A percentile compares a stretch with the other conserved stretches of the same genome.
Evolutionary conservation across 495 filamentous ascomycete genomes (phyloP).

Genomic region (Talaromyces wortmannii): DNA sequence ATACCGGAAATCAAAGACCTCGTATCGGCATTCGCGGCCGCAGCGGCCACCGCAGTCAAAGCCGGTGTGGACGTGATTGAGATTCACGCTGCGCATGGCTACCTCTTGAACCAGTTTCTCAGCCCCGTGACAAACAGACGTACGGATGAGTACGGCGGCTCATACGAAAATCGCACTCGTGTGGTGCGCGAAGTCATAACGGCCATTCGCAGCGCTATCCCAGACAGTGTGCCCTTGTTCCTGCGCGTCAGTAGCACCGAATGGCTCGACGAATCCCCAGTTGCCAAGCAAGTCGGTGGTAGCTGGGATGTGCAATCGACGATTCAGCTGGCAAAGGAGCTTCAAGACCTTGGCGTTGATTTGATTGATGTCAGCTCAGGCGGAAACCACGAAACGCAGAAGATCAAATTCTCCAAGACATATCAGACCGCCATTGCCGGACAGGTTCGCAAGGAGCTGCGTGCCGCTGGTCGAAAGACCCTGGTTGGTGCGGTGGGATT

Average conservation of each 20-base stretch:
- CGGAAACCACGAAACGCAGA: conserved; percentile 56
- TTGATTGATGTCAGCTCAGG: conserved; percentile 68
- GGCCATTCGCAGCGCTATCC: conserved; percentile 51
- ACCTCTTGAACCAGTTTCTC: conserved; percentile 64
- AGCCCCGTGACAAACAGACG: conserved; percentile 52
- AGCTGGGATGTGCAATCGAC: conserved; percentile 62
- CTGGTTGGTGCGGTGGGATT: conserved; percentile 71
- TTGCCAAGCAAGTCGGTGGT: conserved; percentile 35
- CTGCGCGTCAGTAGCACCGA: conserved; percentile 66
- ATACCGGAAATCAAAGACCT: conserved; percentile 54
- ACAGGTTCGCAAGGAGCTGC: conserved; percentile 49
- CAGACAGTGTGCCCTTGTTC: conserved; percentile 55
- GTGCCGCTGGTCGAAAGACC: conserved; percentile 36
- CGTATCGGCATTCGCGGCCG: conserved; percentile 52
- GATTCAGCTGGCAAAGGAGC: conserved; percentile 52
- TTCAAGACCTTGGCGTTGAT: conserved; percentile 63
- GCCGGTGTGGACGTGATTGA: conserved; percentile 64
- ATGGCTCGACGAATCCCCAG: conserved; percentile 54
- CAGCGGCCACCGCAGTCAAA: conserved; percentile 52
- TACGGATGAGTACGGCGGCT: conserved; percentile 57
- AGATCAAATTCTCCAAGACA: conserved; percentile 43
- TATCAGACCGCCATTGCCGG: conserved; percentile 63
- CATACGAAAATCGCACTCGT: conserved; percentile 48
- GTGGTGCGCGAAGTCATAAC: conserved; percentile 46
- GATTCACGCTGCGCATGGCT: conserved; percentile 60